Evolutionary conservation across 441 rosid genomes (phyloP).

Genomic region (Hura crepitans): DNA sequence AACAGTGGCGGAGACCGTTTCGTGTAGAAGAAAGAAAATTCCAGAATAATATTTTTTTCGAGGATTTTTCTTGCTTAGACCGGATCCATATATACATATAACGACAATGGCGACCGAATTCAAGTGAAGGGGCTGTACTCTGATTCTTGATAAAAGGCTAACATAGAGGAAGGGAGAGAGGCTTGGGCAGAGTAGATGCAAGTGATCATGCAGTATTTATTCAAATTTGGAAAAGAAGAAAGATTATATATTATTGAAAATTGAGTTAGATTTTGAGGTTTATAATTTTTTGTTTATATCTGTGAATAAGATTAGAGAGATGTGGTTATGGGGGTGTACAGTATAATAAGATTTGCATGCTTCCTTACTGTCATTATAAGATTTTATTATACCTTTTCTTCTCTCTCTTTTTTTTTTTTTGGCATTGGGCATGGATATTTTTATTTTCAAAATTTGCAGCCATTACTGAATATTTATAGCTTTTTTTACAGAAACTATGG

Average conservation of each 20-base stretch:
- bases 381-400: not conserved
- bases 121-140: constrained; percentile 13
- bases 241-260: constrained; percentile 26
- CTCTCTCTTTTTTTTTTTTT: constrained; percentile 4
- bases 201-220: constrained; percentile 9
- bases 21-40: constrained; percentile 32
- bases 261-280: constrained; percentile 29
- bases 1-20: constrained; percentile 52
- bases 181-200: constrained; percentile 8
- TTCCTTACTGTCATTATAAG: constrained; percentile 18
- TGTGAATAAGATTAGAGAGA: constrained; percentile 38
- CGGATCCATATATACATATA: too few species aligned
- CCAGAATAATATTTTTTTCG: not conserved
- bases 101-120: constrained; percentile 3
- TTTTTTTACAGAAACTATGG: too few species aligned
- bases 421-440: not conserved
- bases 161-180: constrained; percentile 24
- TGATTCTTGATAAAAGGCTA: constrained; percentile 25
- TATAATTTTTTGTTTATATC: constrained; percentile 43
- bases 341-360: constrained; percentile 33
- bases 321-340: constrained; percentile 39
- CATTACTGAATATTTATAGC: not conserved
- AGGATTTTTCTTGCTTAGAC: too few species aligned
- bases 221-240: constrained; percentile 14
- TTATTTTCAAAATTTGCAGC: not conserved